Conservation (phyloP, 306 rosid genomes). For the Prosopis cineraria region DNA sequence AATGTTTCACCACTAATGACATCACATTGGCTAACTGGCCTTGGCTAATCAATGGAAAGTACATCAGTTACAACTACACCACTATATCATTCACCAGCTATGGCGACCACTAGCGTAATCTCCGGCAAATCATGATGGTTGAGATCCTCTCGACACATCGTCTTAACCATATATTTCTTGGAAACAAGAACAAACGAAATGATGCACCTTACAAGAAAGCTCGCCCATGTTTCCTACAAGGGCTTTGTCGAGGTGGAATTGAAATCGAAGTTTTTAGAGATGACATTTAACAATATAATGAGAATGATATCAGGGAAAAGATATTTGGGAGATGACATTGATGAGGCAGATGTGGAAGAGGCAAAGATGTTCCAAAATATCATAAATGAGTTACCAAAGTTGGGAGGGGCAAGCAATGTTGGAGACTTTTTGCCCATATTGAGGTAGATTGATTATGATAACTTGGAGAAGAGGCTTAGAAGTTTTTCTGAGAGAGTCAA, state of each 20-base stretch:
- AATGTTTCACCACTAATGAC: slow-evolving; percentile 66
- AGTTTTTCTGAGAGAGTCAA: neutral
- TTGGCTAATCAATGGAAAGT: slow-evolving; percentile 27
- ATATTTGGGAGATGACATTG: no score
- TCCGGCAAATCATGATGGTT: slow-evolving; percentile 52
- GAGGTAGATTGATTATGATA: slow-evolving; percentile 32
- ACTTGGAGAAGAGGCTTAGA: neutral
- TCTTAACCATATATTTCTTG: slow-evolving; percentile 28
- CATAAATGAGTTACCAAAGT: neutral
- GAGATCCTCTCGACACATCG: slow-evolving; percentile 58
- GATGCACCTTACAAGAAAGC: neutral
- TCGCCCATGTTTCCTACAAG: neutral
- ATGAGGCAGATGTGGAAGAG: slow-evolving; percentile 34
- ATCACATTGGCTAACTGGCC: slow-evolving; percentile 60
- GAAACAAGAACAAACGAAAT: slow-evolving; percentile 48
- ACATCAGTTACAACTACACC: slow-evolving; percentile 52
- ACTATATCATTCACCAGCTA: slow-evolving; percentile 35
- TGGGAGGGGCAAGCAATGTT: slow-evolving; percentile 18
- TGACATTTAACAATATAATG: neutral
- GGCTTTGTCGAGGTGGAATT: neutral
- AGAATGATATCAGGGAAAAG: no score
- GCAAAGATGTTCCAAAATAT: slow-evolving; percentile 37
- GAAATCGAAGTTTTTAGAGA: neutral
- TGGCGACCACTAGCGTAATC: slow-evolving; percentile 74
- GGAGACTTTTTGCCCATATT: slow-evolving; percentile 36